These are phyloP conservation scores for Adansonia rubrostipa DNA, from an alignment of 441 rosid species.

Conservation along the genomic window DNA sequence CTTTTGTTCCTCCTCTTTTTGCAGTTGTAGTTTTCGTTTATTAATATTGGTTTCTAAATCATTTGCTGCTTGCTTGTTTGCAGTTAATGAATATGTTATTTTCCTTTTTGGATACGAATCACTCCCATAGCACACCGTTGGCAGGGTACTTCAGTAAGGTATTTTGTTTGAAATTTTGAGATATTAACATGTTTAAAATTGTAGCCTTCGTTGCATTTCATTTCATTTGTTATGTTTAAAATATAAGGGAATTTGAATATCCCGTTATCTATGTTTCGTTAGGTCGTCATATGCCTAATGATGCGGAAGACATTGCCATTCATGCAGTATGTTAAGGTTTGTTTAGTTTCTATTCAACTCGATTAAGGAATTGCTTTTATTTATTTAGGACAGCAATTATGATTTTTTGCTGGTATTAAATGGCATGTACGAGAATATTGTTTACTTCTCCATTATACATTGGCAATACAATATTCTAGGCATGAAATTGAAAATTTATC, in stretches of 20 bases:
- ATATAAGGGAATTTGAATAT: constrained; percentile 11
- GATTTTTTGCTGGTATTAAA: neutral
- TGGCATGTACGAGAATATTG: neutral
- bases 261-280: constrained; percentile 26
- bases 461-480: neutral
- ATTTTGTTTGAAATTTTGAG: constrained; percentile 30
- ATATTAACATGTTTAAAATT: constrained; percentile 22
- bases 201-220: constrained; percentile 17
- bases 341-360: constrained; percentile 27
- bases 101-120: constrained; percentile 64
- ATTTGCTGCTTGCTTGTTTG: constrained; percentile 31
- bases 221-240: neutral
- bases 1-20: constrained; percentile 12
- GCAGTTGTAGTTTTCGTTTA: neutral
- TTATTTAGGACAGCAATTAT: neutral
- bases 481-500: neutral
- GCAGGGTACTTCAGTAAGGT: constrained; percentile 89
- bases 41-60: constrained; percentile 14
- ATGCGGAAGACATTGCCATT: constrained; percentile 69
- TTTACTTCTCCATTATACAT: neutral
- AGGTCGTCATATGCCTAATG: constrained; percentile 73
- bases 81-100: constrained; percentile 74
- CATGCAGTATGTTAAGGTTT: constrained; percentile 67
- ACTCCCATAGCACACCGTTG: constrained; percentile 54
- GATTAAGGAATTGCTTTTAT: neutral